Percentiles rank a stretch among this genome's conserved stretches.
Conservation (phyloP, 495 filamentous ascomycete species). For the Penicillium desertorum region DNA sequence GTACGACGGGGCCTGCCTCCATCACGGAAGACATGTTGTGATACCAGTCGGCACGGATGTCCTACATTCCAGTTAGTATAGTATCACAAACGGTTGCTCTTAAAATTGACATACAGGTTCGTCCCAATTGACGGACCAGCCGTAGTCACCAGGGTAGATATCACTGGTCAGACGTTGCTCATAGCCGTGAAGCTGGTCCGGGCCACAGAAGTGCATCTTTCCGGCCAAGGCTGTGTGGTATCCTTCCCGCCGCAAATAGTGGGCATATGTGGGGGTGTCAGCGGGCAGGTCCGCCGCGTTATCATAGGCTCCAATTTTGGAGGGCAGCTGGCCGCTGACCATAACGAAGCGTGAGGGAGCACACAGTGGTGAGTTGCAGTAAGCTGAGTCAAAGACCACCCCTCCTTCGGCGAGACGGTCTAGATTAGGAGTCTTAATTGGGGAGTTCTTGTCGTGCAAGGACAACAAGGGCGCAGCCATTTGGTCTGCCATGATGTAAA, state of each 20-base stretch:
- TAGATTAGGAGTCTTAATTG: constrained; percentile 82
- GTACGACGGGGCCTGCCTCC: constrained; percentile 77
- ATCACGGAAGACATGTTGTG: constrained; percentile 88
- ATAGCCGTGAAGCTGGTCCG: constrained; percentile 85
- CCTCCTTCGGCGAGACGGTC: constrained; percentile 74
- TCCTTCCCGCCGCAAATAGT: constrained; percentile 78
- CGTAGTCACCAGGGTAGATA: constrained; percentile 88
- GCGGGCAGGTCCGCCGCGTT: constrained; percentile 74
- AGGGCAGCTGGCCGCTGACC: constrained; percentile 83
- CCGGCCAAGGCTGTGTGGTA: constrained; percentile 88
- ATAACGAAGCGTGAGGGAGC: constrained; percentile 86
- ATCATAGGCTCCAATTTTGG: constrained; percentile 83
- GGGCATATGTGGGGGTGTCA: constrained; percentile 81
- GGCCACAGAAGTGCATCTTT: constrained; percentile 93
- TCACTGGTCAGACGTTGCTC: constrained; percentile 86
- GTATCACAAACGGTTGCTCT: constrained; percentile 10
- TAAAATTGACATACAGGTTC: constrained; percentile 52
- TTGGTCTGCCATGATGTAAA: constrained; percentile 93
- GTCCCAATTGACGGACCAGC: constrained; percentile 91
- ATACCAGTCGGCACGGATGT: constrained; percentile 82
- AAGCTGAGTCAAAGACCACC: constrained; percentile 84
- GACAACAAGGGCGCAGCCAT: constrained; percentile 81
- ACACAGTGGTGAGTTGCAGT: constrained; percentile 86
- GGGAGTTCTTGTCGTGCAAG: constrained; percentile 76
- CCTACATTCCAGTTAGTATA: constrained; percentile 31